Evolutionary conservation across 805 yeast genomes (phyloP).

Genomic region (Brettanomyces naardenensis): DNA sequence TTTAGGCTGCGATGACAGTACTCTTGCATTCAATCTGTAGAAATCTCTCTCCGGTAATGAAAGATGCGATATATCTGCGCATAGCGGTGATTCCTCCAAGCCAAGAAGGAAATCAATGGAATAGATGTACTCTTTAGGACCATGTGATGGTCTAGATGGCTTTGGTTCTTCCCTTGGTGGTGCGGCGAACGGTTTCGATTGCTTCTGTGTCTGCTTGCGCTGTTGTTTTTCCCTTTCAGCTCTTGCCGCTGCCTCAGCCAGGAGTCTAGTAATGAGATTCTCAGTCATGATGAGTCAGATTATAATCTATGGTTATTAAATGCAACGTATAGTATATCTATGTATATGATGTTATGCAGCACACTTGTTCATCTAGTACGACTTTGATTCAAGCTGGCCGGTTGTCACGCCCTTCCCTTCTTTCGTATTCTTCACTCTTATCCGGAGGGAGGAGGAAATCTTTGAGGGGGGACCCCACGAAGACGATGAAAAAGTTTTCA

Average conservation of each 20-base stretch:
- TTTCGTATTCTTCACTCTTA: background rate
- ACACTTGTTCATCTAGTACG: too few species aligned
- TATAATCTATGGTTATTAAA: too few species aligned
- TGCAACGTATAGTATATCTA: background rate
- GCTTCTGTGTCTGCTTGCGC: background rate
- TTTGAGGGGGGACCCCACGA: background rate
- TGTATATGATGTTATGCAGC: background rate
- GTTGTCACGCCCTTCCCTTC: too few species aligned
- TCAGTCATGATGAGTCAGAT: constrained; percentile 5
- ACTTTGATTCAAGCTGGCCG: too few species aligned
- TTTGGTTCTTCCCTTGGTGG: background rate
- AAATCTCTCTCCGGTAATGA: constrained; percentile 40
- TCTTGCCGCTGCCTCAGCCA: constrained; percentile 27
- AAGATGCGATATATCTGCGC: constrained; percentile 18
- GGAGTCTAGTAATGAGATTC: constrained; percentile 22
- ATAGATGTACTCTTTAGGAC: constrained; percentile 13
- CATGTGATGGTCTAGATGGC: background rate
- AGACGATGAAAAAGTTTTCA: too few species aligned
- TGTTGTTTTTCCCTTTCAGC: constrained; percentile 20
- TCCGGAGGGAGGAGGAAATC: background rate
- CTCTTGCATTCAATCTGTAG: constrained; percentile 34
- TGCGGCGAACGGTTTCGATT: background rate
- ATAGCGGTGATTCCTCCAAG: constrained; percentile 30
- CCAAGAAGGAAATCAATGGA: constrained; percentile 24
- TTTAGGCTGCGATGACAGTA: constrained; percentile 6